Percentiles rank a stretch among this genome's conserved stretches.
These are phyloP conservation scores for Arthrinium phaeospermum DNA, from an alignment of 2,329 filamentous ascomycete species.

Conservation along the genomic window DNA sequence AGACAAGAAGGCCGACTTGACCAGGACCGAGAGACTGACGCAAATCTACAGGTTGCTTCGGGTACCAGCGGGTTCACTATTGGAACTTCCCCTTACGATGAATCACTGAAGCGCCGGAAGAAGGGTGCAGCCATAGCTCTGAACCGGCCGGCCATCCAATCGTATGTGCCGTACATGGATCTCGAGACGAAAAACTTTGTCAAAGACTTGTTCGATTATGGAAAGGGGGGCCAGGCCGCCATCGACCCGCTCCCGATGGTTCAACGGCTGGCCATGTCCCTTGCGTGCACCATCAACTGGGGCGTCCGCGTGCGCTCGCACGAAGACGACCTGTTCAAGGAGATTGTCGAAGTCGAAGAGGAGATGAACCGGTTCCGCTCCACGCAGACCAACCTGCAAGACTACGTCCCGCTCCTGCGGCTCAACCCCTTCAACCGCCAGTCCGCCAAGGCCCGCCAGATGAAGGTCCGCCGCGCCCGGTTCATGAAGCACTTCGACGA, in stretches of 20 bases:
- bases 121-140: slow-evolving; percentile 70
- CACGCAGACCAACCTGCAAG: slow-evolving; percentile 66
- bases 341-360: slow-evolving; percentile 68
- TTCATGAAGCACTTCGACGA: slow-evolving; percentile 64
- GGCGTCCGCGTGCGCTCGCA: slow-evolving; percentile 65
- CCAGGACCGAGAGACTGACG: not conserved
- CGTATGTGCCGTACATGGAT: slow-evolving; percentile 67
- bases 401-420: slow-evolving; percentile 64
- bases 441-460: slow-evolving; percentile 62
- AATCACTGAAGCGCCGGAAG: slow-evolving; percentile 66
- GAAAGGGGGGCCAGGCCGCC: slow-evolving; percentile 56
- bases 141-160: slow-evolving; percentile 68
- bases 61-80: slow-evolving; percentile 72
- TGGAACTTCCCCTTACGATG: slow-evolving; percentile 70
- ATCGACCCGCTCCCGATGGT: slow-evolving; percentile 73
- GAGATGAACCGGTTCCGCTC: slow-evolving; percentile 64
- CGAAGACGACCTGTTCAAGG: slow-evolving; percentile 64
- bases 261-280: slow-evolving; percentile 66
- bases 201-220: slow-evolving; percentile 63
- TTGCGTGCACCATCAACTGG: slow-evolving; percentile 70
- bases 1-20: not conserved
- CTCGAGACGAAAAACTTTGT: slow-evolving; percentile 68
- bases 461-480: slow-evolving; percentile 63
- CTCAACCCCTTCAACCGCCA: slow-evolving; percentile 67
- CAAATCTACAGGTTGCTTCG: slow-evolving; percentile 50